Evolutionary conservation across 306 rosid genomes (phyloP), one percentile per base, ranked within the genome.

Genomic region (Datisca glomerata): DNA sequence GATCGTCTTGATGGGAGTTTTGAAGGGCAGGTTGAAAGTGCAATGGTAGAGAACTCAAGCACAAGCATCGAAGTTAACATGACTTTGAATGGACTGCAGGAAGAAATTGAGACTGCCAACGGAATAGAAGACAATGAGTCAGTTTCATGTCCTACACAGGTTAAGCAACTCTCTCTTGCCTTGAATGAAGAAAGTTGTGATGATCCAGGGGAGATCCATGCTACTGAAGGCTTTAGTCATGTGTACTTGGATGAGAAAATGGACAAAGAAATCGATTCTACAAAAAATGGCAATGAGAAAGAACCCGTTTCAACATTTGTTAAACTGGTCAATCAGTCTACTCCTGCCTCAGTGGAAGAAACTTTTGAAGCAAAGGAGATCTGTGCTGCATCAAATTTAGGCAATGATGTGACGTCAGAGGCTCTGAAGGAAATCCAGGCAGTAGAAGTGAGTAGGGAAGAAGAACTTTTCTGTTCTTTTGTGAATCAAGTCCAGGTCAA

Each of bases 51-150:
- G 61, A 69, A 51, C 48, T 59, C 19, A 41, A 36, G 59, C 51
- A 55, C 19, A 43, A 40, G 59, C 51, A 52, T 15, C 40, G 60
- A 64, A 35, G 51, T 56, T 45, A 18, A 34, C 21, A 13, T 46
- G 47, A 20, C 57, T 35, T 22, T 47, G 55, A 66, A 56, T 41
- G 53, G 61, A 23, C 23, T 47, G 57, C 65, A 44, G 52, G 68
- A 57, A 37, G 67, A 56, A 55, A 43, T 45, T 31, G 60, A 50
- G 45, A 49, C 47, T 49, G 44, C 64, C n/a, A 23, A 46, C 43
- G 22, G 48, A 65, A 42, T 33, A 42, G 33, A 45, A 5, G 29
- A 56, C 27, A 6, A 5, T 28, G 51, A 20, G 24, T 47, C 59
- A 38, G 43, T 39, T 27, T 53, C 62, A 25, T 27, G 40, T 52